Evolutionary conservation across 2,329 filamentous ascomycete genomes (phyloP), one percentile per base, ranked within the genome.

Genomic region (Phoma sp.): DNA sequence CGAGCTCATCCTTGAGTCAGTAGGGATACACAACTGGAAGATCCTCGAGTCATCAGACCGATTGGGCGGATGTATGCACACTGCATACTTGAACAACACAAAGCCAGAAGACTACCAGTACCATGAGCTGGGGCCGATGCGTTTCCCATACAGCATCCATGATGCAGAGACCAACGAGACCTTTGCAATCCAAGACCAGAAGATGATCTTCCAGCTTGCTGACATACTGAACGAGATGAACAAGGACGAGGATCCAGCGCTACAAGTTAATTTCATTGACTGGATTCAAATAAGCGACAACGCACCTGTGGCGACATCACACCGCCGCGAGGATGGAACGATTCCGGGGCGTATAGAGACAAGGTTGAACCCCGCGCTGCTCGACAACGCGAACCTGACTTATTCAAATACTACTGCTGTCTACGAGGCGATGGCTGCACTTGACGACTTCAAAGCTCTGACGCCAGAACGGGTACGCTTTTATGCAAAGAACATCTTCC

Each of bases 91-190:
- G 4, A 80, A 80, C 3, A 83, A 80, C 10, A 82, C 79, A 7
- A 78, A 76, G 0, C 82, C 83, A 0, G 80, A 81, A 21, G 79
- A 87, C 56, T 87, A 87, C 61, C 84, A 84, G 14, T 87, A 87
- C 65, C 84, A 87, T 60, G 86, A 87, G 64, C 78, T 81, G 78
- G 85, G 85, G 0, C 83, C 84, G 0, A 87, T 88, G 84, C 77
- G 84, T 2, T 83, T 88, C 56, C 85, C 85, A 0, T 74, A 80
- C 32, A 77, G 75, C 12, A 71, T 79, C 4, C 74, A 68, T 0
- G 77, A 82, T 53, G 67, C 77, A 1, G 74, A 74, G 18, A 76
- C 78, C 20, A 83, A 84, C 57, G 76, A 81, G 61, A 85, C 80
- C 0, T 62, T 78, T 7, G 78, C 83, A 53, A 83, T 87, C 56